A percentile compares a stretch with the other conserved stretches of the same genome.
These are phyloP conservation scores for Metarhizium humberi DNA, from an alignment of 2,329 filamentous ascomycete species.

Conservation along the genomic window DNA sequence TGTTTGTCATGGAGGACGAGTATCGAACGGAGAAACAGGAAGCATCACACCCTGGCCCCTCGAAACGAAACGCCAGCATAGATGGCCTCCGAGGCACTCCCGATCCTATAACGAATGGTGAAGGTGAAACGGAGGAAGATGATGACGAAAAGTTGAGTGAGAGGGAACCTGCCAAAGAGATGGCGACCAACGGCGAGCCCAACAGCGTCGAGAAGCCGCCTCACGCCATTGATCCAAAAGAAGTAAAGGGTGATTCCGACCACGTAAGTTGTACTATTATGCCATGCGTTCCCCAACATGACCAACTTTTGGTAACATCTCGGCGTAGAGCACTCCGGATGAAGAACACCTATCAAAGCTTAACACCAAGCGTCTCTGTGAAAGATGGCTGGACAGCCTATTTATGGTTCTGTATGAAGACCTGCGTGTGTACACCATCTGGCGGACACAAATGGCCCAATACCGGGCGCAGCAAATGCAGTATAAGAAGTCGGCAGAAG, in stretches of 20 bases:
- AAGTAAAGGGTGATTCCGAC: constrained; percentile 66
- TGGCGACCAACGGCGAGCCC: constrained; percentile 22
- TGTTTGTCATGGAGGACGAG: constrained; percentile 99
- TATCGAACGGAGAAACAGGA: constrained; percentile 83
- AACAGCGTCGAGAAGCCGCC: constrained; percentile 63
- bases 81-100: constrained; percentile 68
- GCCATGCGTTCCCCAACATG: not conserved
- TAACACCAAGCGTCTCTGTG: constrained; percentile 93
- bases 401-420: constrained; percentile 99
- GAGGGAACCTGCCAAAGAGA: constrained; percentile 22
- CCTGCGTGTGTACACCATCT: constrained; percentile 96
- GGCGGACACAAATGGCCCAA: constrained; percentile 96
- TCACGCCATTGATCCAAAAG: constrained; percentile 67
- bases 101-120: constrained; percentile 43
- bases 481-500: constrained; percentile 93
- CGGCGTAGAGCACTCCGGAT: constrained; percentile 47
- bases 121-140: constrained; percentile 25
- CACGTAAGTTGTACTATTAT: constrained; percentile 39
- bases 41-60: constrained; percentile 32
- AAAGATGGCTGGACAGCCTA: constrained; percentile 94
- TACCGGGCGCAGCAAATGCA: constrained; percentile 87
- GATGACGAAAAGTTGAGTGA: constrained; percentile 10
- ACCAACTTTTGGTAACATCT: not conserved
- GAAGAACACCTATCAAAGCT: constrained; percentile 78
- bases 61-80: constrained; percentile 67